These are phyloP conservation scores for Nannochloropsis gaditana DNA, from an alignment of 108 stramenopile species.

Conservation along the genomic window DNA sequence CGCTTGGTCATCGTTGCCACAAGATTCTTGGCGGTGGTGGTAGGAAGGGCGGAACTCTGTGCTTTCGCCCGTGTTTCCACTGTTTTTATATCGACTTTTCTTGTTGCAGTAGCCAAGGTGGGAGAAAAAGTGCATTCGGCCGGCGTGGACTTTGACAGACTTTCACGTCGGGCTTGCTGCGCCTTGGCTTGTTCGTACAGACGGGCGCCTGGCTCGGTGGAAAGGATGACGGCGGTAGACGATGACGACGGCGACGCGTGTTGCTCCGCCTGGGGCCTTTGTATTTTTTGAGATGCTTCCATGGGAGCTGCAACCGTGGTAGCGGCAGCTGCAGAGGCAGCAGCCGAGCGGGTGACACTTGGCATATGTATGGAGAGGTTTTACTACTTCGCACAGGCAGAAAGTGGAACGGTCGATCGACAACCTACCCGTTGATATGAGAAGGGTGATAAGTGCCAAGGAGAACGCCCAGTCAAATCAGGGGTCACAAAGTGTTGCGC, in stretches of 20 bases:
- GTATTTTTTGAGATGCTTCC: not conserved
- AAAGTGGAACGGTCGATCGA: too few relatives aligned
- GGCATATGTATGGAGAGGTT: not conserved
- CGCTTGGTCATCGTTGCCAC: not conserved
- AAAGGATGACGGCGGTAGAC: not conserved
- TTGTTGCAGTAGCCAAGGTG: not conserved
- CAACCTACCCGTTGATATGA: too few relatives aligned
- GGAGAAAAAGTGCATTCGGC: not conserved
- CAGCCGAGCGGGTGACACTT: not conserved
- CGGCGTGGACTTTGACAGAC: not conserved
- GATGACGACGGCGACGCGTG: not conserved
- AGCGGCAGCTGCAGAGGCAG: not conserved
- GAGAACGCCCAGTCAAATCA: too few relatives aligned
- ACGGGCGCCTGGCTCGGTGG: not conserved
- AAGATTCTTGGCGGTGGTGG: not conserved
- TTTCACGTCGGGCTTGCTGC: not conserved
- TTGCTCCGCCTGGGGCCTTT: not conserved
- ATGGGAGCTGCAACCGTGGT: not conserved
- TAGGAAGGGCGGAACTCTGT: not conserved
- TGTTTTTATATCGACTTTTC: not conserved
- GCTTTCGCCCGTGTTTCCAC: not conserved
- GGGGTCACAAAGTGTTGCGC: too few relatives aligned
- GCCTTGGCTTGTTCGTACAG: conserved; percentile 7
- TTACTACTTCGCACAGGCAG: too few relatives aligned
- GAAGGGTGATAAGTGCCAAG: too few relatives aligned